These are phyloP conservation scores for Periconia macrospinosa DNA, from an alignment of 2,329 filamentous ascomycete genomes.

Conservation along the genomic window DNA sequence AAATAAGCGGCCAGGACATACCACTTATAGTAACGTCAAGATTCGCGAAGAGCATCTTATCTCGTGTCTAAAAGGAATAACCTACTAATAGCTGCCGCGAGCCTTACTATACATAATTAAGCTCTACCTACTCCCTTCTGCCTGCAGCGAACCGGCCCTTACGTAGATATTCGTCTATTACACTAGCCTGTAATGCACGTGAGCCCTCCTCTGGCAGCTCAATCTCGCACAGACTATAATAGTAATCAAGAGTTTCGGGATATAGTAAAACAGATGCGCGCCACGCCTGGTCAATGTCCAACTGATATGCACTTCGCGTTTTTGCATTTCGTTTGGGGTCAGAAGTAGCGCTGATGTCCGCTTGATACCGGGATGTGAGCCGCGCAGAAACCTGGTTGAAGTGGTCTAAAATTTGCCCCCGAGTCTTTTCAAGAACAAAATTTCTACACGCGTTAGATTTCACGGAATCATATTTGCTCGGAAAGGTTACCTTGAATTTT, in stretches of 20 bases:
- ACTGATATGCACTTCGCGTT: neutral
- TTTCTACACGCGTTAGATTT: neutral
- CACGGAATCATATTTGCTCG: neutral
- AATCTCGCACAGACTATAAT: neutral
- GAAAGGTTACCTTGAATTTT: neutral
- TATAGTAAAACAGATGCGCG: neutral
- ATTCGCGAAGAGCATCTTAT: no score
- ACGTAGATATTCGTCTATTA: no score
- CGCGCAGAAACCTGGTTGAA: neutral
- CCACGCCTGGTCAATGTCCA: neutral
- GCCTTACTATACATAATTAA: no score
- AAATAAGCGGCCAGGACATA: no score
- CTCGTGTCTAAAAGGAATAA: no score
- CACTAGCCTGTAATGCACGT: no score
- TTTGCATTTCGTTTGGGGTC: neutral
- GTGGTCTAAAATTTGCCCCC: neutral
- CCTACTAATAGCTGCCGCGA: no score
- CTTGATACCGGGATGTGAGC: no score
- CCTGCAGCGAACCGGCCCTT: no score
- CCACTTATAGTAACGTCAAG: no score
- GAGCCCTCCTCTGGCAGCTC: neutral
- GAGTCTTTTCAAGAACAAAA: neutral
- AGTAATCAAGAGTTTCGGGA: neutral
- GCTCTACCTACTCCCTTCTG: no score
- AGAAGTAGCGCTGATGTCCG: no score